Evolutionary conservation across 2,329 filamentous ascomycete genomes (phyloP), one percentile per base, ranked within the genome.

Genomic region (Sordariomycetes sp.): DNA sequence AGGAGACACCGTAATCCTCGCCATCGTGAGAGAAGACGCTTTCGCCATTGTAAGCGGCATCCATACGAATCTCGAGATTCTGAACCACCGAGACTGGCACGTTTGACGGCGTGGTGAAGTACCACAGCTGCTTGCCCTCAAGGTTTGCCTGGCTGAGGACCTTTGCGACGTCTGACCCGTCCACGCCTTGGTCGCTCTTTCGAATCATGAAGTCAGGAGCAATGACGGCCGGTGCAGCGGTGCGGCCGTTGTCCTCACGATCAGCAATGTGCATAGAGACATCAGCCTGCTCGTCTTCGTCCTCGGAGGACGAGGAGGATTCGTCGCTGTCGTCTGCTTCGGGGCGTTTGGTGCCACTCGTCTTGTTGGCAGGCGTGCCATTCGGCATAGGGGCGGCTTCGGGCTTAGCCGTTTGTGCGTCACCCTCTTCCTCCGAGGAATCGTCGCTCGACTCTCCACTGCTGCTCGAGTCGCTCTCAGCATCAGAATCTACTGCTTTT

Each of bases 111-210:
- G 80, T 78, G 8, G 79, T 84, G 46, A 88, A 85, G 53, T 86
- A 84, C 83, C 82, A 88, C 39, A 87, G 65, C 51, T 87, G 78
- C 61, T 86, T 86, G 41, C 79, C 79, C 36, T 75, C 61, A 7
- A 80, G 52, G 45, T 74, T 72, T 35, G 69, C 67, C 37, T 72
- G 63, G 46, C 63, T 69, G 46, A 83, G 75, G 34, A 80, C 56
- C 16, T 70, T 60, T 8, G 68, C 53, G 39, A 74, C 56, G 48
- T 72, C 59, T 45, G 67, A 54, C 49, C 61, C 51, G 16, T 52
- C 55, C 38, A 51, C 42, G n/a, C 51, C 49, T 29, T 53, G 50
- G 18, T 57, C 47, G 10, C 57, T 64, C 42, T 70, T 70, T 36
- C 70, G 68, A 33, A 76, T 54, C 38, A 64, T 59, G 42, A 76